Evolutionary conservation across 2,329 filamentous ascomycete genomes (phyloP), one percentile per base, ranked within the genome.

Genomic region (Dactylellina leptospora): DNA sequence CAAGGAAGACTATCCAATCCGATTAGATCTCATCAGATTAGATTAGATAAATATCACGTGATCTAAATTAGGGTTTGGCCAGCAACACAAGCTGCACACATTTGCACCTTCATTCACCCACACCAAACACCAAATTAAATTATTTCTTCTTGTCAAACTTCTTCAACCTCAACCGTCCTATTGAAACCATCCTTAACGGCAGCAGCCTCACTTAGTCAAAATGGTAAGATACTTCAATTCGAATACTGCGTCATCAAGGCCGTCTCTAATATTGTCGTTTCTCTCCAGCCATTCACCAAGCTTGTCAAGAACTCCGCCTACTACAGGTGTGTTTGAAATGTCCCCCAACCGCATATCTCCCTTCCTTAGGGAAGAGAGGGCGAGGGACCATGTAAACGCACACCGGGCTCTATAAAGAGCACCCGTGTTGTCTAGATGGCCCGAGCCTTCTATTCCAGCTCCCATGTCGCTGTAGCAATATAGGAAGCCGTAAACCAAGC

Each of bases 301-400:
- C 84, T 89, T 82, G 87, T 95, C 82, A 97, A 97, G 90, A 96
- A 90, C 87, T 92, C 90, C 84, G 90, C 95, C 82, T 99, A 97
- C 92, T 97, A 91, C 88, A 96, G 92, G 92, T 96, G 80, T 89
- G 89, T 84, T 56, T 40, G n/a, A n/a, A 72, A 60, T 66, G 71
- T 62, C 47, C 48, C 74, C 54, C 33, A 50, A 40, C 16, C 61
- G 36, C 50, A 28, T 50, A 42, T 60, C 69, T 50, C 60, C 66
- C 44, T 60, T 51, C 33, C 44, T 10, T 38, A n/a, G 47, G 68
- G 68, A 72, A 72, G 68, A 64, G 68, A 72, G 68, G 59, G 68
- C 68, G 68, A 72, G 68, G 68, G 68, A 72, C 68, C n/a, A 62
- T 33, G n/a, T n/a, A n/a, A n/a, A n/a, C n/a, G n/a, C n/a, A n/a